These are phyloP conservation scores for Dioscorea alata DNA, from an alignment of 106 monocot genomes.

Conservation along the genomic window DNA sequence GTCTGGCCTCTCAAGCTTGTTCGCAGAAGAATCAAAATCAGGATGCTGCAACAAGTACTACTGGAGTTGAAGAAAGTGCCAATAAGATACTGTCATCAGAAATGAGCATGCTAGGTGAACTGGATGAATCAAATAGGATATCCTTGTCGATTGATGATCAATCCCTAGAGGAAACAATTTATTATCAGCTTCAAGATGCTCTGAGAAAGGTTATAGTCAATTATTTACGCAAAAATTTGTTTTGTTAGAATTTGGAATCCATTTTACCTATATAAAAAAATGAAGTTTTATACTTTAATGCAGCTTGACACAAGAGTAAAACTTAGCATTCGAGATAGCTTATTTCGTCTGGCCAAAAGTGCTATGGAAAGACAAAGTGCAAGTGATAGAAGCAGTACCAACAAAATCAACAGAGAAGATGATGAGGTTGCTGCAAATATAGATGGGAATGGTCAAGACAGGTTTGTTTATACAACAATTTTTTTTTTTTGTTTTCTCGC, in stretches of 20 bases:
- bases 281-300: slow-evolving; percentile 3
- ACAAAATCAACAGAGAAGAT: slow-evolving; percentile 35
- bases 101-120: slow-evolving; percentile 22
- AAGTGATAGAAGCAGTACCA: slow-evolving; percentile 43
- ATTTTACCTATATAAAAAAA: neutral
- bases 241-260: neutral
- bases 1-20: slow-evolving; percentile 19
- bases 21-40: slow-evolving; percentile 30
- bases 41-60: slow-evolving; percentile 15
- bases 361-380: slow-evolving; percentile 51
- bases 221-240: neutral
- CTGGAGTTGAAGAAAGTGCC: slow-evolving; percentile 24
- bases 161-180: slow-evolving; percentile 51
- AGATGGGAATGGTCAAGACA: slow-evolving; percentile 19
- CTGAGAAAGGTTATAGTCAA: slow-evolving; percentile 50
- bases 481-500: too few relatives aligned
- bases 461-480: slow-evolving; percentile 22
- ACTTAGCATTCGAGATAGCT: slow-evolving; percentile 61
- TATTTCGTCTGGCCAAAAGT: slow-evolving; percentile 63
- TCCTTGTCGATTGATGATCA: slow-evolving; percentile 33
- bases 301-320: slow-evolving; percentile 71
- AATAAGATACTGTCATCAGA: slow-evolving; percentile 36
- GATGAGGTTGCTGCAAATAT: slow-evolving; percentile 28
- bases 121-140: slow-evolving; percentile 34
- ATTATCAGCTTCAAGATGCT: slow-evolving; percentile 70